Evolutionary conservation across 2,329 filamentous ascomycete species (phyloP).

Genomic region (Penicillium sp.): DNA sequence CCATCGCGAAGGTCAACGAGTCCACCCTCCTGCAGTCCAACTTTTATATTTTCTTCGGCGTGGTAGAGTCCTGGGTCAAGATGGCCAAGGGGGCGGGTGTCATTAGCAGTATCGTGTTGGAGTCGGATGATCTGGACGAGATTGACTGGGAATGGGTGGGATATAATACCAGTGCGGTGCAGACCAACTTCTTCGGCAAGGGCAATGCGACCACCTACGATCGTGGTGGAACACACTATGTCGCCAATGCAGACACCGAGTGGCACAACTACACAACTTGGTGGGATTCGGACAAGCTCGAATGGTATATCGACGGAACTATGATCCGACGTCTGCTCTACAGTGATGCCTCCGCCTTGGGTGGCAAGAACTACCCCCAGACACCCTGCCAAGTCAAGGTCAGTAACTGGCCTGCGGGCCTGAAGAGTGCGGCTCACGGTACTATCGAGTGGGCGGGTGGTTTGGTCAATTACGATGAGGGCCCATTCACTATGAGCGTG

Average conservation of each 20-base stretch:
- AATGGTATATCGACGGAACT: conserved; percentile 68
- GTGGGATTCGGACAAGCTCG: conserved; percentile 67
- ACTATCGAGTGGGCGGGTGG: conserved; percentile 73
- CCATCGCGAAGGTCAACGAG: conserved; percentile 63
- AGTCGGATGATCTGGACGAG: conserved; percentile 84
- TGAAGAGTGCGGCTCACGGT: conserved; percentile 37
- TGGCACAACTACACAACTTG: conserved; percentile 60
- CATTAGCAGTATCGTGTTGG: conserved; percentile 78
- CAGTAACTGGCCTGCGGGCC: conserved; percentile 70
- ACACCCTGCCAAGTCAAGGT: conserved; percentile 73
- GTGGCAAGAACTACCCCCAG: conserved; percentile 67
- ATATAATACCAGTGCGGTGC: conserved; percentile 50
- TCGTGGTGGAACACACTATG: conserved; percentile 75
- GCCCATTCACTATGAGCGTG: conserved; percentile 75
- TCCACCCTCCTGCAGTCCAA: conserved; percentile 77
- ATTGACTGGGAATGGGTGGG: conserved; percentile 69
- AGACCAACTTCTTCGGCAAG: conserved; percentile 97
- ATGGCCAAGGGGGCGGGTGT: conserved; percentile 75
- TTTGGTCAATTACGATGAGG: conserved; percentile 65
- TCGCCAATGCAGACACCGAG: conserved; percentile 59
- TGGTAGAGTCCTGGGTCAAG: conserved; percentile 76
- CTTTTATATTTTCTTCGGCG: conserved; percentile 86
- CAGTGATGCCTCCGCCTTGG: conserved; percentile 54
- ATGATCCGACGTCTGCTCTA: conserved; percentile 65
- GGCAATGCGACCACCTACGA: conserved; percentile 76